Conservation (phyloP, 75 land plant species). For the Pinus albicaulis region DNA sequence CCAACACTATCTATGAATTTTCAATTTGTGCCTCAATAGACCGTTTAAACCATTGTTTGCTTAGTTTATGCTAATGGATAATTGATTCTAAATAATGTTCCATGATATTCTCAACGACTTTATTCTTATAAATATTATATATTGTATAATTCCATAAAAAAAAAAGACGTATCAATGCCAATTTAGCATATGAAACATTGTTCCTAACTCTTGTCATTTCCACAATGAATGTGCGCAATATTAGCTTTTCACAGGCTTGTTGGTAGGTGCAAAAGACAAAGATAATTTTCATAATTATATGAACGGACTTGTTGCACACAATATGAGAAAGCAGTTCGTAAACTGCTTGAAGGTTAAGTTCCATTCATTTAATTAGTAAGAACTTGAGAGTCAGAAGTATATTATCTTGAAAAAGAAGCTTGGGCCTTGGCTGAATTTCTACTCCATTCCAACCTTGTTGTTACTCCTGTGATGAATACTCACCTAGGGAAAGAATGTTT, state of each 20-base stretch:
- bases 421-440: no score
- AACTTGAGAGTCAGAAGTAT: no score
- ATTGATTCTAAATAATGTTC: conserved; percentile 68
- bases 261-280: conserved; percentile 85
- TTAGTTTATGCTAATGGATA: conserved; percentile 59
- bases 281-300: conserved; percentile 91
- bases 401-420: no score
- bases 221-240: conserved; percentile 91
- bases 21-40: conserved; percentile 84
- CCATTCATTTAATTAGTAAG: no score
- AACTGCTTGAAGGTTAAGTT: no score
- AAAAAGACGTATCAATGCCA: conserved; percentile 91
- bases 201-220: conserved; percentile 91
- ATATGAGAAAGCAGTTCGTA: no score
- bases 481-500: no score
- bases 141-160: conserved; percentile 96
- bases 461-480: no score
- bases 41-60: conserved; percentile 87
- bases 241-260: conserved; percentile 74
- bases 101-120: conserved; percentile 73
- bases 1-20: conserved; percentile 70
- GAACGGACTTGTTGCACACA: no score
- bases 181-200: conserved; percentile 63
- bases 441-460: no score
- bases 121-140: conserved; percentile 69